Evolutionary conservation across 2,329 filamentous ascomycete genomes (phyloP).

Genomic region (Aureobasidium pullulans): DNA sequence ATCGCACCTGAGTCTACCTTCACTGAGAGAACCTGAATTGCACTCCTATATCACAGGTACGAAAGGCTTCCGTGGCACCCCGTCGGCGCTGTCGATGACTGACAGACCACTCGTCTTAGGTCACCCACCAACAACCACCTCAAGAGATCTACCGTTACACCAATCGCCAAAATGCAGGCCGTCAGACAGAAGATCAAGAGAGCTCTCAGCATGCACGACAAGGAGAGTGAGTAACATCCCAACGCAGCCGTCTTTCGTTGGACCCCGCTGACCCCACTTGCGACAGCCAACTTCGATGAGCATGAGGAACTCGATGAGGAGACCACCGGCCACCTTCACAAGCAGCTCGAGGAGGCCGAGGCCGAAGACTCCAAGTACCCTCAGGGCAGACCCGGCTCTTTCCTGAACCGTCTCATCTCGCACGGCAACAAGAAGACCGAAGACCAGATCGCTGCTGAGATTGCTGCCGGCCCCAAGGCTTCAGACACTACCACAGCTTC

Average conservation of each 20-base stretch:
- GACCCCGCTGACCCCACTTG: slow-evolving; percentile 8
- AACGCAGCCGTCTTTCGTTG: background rate
- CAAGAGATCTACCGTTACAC: background rate
- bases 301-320: slow-evolving; percentile 31
- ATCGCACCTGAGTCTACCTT: background rate
- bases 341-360: slow-evolving; percentile 29
- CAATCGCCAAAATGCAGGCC: slow-evolving; percentile 26
- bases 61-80: background rate
- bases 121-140: background rate
- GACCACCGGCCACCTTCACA: slow-evolving; percentile 29
- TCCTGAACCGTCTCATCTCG: slow-evolving; percentile 31
- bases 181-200: slow-evolving; percentile 31
- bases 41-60: slow-evolving; percentile 1
- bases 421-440: slow-evolving; percentile 35
- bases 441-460: slow-evolving; percentile 23
- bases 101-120: background rate
- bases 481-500: background rate
- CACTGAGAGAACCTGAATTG: background rate
- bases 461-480: slow-evolving; percentile 1
- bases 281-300: slow-evolving; percentile 20
- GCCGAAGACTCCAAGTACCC: slow-evolving; percentile 21
- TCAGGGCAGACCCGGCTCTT: slow-evolving; percentile 28
- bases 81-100: background rate
- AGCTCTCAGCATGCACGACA: slow-evolving; percentile 31
- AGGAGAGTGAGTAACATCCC: slow-evolving; percentile 24